A percentile compares a stretch with the other conserved stretches of the same genome.
Evolutionary conservation across 768 basidiomycete species (phyloP).

Genomic region (Collybiopsis confluens): DNA sequence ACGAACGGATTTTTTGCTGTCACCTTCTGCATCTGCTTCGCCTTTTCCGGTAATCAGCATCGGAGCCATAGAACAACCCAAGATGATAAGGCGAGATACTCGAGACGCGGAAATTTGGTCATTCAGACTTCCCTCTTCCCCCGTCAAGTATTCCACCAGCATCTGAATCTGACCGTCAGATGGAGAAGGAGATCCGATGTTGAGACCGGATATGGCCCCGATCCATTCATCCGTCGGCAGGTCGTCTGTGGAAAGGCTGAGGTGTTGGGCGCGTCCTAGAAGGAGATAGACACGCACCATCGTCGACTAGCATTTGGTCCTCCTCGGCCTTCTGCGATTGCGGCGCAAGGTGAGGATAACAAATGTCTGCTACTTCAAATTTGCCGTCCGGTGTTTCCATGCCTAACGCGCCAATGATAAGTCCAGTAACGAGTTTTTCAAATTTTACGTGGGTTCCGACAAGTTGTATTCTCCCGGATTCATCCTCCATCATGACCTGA

Average conservation of each 20-base stretch:
- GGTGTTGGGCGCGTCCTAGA: background rate
- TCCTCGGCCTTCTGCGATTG: slow-evolving; percentile 32
- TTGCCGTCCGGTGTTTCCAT: slow-evolving; percentile 87
- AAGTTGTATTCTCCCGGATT: slow-evolving; percentile 86
- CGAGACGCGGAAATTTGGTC: slow-evolving; percentile 64
- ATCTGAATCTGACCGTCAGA: slow-evolving; percentile 77
- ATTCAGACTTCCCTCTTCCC: slow-evolving; percentile 70
- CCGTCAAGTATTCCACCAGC: slow-evolving; percentile 85
- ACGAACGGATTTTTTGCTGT: slow-evolving; percentile 58
- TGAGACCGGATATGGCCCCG: slow-evolving; percentile 81
- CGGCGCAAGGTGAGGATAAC: slow-evolving; percentile 79
- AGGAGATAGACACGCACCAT: slow-evolving; percentile 29
- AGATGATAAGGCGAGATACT: slow-evolving; percentile 83
- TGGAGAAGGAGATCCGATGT: slow-evolving; percentile 60
- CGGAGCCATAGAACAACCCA: slow-evolving; percentile 81
- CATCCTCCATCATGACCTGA: slow-evolving; percentile 88
- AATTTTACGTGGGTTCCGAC: slow-evolving; percentile 69
- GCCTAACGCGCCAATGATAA: slow-evolving; percentile 86
- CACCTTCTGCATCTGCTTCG: slow-evolving; percentile 25
- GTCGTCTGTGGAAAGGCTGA: slow-evolving; percentile 7
- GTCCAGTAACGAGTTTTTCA: slow-evolving; percentile 78
- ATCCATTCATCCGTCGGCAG: slow-evolving; percentile 65
- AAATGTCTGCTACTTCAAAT: slow-evolving; percentile 90
- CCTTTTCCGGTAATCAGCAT: slow-evolving; percentile 28
- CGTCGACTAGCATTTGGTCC: slow-evolving; percentile 68